phyloP scores from a whole-genome alignment of 2,329 filamentous ascomycete species.

The Nakataea oryzae region DNA sequence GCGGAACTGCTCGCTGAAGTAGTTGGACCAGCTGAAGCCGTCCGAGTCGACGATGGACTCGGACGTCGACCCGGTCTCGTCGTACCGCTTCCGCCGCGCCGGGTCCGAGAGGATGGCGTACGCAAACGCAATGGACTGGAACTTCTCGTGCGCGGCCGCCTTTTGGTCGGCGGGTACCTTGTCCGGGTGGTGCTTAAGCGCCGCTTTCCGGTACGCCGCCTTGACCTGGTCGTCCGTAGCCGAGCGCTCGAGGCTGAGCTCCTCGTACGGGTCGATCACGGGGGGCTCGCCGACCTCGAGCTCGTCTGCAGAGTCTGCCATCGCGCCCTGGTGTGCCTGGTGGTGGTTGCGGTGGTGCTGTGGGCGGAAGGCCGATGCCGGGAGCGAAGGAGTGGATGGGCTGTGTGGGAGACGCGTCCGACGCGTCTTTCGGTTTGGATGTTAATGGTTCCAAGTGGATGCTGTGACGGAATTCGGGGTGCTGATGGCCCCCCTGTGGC shows the following conservation, averaged over 20 bases:
- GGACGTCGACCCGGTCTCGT: constrained; percentile 78
- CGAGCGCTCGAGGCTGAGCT: constrained; percentile 59
- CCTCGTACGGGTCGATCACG: constrained; percentile 64
- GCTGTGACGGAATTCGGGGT: not conserved
- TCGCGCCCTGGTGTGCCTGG: constrained; percentile 9
- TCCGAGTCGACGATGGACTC: constrained; percentile 69
- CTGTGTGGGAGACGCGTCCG: not conserved
- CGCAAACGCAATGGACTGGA: constrained; percentile 87
- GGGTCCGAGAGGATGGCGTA: constrained; percentile 87
- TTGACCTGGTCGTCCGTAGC: constrained; percentile 77
- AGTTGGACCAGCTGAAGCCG: constrained; percentile 83
- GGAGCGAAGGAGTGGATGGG: not conserved
- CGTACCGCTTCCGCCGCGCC: constrained; percentile 72
- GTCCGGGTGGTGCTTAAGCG: constrained; percentile 84
- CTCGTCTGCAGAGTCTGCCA: constrained; percentile 42
- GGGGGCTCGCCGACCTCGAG: constrained; percentile 48
- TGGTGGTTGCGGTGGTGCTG: constrained; percentile 6
- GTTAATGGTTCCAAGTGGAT: not conserved
- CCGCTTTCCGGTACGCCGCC: constrained; percentile 81
- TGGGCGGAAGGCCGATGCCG: not conserved
- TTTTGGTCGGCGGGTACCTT: constrained; percentile 63
- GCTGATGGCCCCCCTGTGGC: too few species aligned
- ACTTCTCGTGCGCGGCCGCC: constrained; percentile 63
- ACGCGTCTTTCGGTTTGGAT: not conserved
- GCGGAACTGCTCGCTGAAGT: constrained; percentile 76